Percentiles rank a stretch among this genome's conserved stretches.
Conservation (phyloP, 441 rosid species). For the Breynia disticha region DNA sequence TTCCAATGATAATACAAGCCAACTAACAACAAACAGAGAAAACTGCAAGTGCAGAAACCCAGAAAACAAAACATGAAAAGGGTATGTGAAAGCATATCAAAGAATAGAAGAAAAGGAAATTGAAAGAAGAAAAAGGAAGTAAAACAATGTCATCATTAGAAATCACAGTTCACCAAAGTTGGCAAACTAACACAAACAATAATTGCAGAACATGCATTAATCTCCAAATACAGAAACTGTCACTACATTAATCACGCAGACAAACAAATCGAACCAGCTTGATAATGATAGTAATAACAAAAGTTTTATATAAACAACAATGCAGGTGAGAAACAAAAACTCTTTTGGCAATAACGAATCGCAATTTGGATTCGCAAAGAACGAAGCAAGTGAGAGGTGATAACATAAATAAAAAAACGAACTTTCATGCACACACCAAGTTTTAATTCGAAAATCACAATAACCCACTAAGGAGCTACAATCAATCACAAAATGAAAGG, state of each 20-base stretch:
- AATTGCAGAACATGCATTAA: not conserved
- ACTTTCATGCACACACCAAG: constrained; percentile 12
- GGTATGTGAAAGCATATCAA: no score
- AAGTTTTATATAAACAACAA: not conserved
- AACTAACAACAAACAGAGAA: no score
- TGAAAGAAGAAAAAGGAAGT: no score
- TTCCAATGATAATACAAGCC: no score
- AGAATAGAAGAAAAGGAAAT: no score
- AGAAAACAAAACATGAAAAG: no score
- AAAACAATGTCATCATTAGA: no score
- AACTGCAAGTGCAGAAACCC: no score
- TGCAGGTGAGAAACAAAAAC: not conserved
- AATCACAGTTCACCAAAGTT: not conserved
- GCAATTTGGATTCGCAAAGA: no score
- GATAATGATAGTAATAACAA: not conserved
- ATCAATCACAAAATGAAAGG: not conserved
- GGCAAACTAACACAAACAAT: constrained; percentile 5
- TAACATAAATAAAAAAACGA: not conserved
- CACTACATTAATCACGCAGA: no score
- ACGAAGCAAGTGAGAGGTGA: not conserved
- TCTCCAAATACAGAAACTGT: no score
- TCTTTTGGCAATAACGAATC: constrained; percentile 1
- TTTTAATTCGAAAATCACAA: constrained; percentile 11
- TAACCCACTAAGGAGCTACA: not conserved
- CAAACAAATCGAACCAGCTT: no score